Evolutionary conservation across 306 rosid species (phyloP).

Genomic region (Vigna reflexopilosa): DNA sequence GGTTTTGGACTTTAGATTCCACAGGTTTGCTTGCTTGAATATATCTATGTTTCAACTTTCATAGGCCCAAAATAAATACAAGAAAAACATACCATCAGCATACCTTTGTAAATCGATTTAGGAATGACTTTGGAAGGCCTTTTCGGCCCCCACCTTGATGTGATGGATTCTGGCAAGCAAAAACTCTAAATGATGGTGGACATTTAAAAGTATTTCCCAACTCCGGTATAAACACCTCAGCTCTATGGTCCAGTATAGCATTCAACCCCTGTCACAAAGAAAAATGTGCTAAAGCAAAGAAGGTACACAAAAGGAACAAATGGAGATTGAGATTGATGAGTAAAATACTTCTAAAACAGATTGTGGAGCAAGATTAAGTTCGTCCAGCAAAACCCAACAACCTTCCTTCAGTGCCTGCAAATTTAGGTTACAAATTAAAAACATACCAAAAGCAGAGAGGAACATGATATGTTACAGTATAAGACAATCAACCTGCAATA

Average conservation of each 20-base stretch:
- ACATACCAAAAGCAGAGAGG: conserved; percentile 37
- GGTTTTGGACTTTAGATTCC: not conserved
- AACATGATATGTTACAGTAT: conserved; percentile 15
- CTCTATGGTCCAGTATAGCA: conserved; percentile 98
- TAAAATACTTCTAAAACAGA: not conserved
- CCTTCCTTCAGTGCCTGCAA: conserved; percentile 48
- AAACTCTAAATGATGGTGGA: conserved; percentile 85
- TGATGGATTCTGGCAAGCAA: conserved; percentile 97
- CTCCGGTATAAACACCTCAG: conserved; percentile 96
- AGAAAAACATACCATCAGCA: conserved; percentile 10
- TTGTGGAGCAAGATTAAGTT: too few relatives aligned
- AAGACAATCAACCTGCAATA: conserved; percentile 76
- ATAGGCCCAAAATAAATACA: conserved; percentile 3
- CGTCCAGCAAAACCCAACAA: too few relatives aligned
- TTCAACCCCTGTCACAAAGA: conserved; percentile 75
- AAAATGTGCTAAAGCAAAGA: conserved; percentile 33
- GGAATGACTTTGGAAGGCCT: conserved; percentile 93
- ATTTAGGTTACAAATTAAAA: conserved; percentile 30
- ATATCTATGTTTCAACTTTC: not conserved
- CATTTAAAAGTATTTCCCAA: conserved; percentile 81
- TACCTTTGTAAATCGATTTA: conserved; percentile 95
- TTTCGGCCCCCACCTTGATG: conserved; percentile 95
- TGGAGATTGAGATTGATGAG: conserved; percentile 27
- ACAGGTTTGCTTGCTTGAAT: not conserved
- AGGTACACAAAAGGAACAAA: not conserved